Base-by-base conservation (phyloP, 2,329 filamentous ascomycete species). In the Trichoderma atroviride region DNA sequence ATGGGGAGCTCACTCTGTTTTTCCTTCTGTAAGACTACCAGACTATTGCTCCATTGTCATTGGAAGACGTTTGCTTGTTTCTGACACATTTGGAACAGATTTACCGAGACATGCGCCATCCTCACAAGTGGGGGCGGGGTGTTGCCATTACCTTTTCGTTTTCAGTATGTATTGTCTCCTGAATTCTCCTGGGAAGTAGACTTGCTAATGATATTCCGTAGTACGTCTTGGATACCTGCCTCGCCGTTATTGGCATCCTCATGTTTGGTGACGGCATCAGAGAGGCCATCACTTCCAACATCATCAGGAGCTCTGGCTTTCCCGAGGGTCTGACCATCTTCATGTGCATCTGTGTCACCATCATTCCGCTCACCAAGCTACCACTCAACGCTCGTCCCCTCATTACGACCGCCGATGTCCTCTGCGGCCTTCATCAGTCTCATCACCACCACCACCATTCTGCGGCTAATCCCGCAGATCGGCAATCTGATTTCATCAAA, bases 351-450 rank as follows among this genome's bases (percentile, higher is more conserved):
- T 95, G 94, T 79, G 92, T 98, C 74, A 91, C 91, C 76, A 94
- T 97, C 77, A 97, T 98, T 72, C 96, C 95, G 0, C 83, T 99
- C 63, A 97, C 95, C 43, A 99, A 99, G 81, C 89, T 97, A n/a
- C 94, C 94, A 0, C 84, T 97, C 43, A 96, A 94, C 78, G 91
- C 92, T 10, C 91, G 94, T 2, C 96, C 95, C 13, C 94, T 98
- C 74, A 88, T 97, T 72, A 90, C 90, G 37, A 97, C 94, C 0
- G 80, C 92, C 64, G 96, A 98, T 81, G 88, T 96, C 60, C 82
- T 97, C 69, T 86, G 89, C 70, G 93, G 94, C 57, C 85, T 97
- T 55, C 89, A 92, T 76, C 79, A 79, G 65, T 72, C 82, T 67
- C 67, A 35, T 3, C 59, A 56, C 10, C 50, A 66, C 29, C 79